Evolutionary conservation across 2,329 filamentous ascomycete genomes (phyloP).

Genomic region (Sphaceloma murrayae): DNA sequence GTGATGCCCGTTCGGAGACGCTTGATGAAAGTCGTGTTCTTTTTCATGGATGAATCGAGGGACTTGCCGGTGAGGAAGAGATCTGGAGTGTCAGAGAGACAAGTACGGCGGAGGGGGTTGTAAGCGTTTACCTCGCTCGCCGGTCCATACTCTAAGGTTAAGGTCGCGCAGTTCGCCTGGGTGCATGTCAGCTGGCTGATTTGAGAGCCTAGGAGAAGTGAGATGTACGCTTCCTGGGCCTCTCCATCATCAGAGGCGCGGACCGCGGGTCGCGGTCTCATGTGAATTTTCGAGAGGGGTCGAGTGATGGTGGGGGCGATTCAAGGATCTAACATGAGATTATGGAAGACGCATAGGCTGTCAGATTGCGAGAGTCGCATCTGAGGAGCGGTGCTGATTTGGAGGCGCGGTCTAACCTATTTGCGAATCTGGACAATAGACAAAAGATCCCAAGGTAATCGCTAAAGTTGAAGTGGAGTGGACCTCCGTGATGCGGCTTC

Average conservation of each 20-base stretch:
- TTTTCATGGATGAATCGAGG: slow-evolving; percentile 91
- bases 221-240: slow-evolving; percentile 39
- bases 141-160: slow-evolving; percentile 81
- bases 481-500: slow-evolving; percentile 12
- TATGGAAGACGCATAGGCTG: slow-evolving; percentile 25
- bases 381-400: slow-evolving; percentile 13
- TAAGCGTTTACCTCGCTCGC: slow-evolving; percentile 71
- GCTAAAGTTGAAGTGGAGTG: slow-evolving; percentile 1
- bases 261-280: slow-evolving; percentile 3
- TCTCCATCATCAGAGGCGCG: slow-evolving; percentile 37
- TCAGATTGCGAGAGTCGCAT: slow-evolving; percentile 28
- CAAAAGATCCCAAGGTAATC: background rate
- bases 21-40: slow-evolving; percentile 97
- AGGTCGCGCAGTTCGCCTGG: slow-evolving; percentile 81
- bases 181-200: background rate
- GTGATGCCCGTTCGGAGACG: slow-evolving; percentile 84
- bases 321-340: slow-evolving; percentile 31
- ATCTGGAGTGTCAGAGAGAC: slow-evolving; percentile 44
- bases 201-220: background rate
- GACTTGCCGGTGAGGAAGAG: slow-evolving; percentile 67
- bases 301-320: slow-evolving; percentile 13
- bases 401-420: background rate
- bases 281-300: slow-evolving; percentile 10
- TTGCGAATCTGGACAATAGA: no score
- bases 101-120: slow-evolving; percentile 20